These are phyloP conservation scores for Fusarium neocosmosporiellum DNA, from an alignment of 2,329 filamentous ascomycete genomes.

Conservation along the genomic window DNA sequence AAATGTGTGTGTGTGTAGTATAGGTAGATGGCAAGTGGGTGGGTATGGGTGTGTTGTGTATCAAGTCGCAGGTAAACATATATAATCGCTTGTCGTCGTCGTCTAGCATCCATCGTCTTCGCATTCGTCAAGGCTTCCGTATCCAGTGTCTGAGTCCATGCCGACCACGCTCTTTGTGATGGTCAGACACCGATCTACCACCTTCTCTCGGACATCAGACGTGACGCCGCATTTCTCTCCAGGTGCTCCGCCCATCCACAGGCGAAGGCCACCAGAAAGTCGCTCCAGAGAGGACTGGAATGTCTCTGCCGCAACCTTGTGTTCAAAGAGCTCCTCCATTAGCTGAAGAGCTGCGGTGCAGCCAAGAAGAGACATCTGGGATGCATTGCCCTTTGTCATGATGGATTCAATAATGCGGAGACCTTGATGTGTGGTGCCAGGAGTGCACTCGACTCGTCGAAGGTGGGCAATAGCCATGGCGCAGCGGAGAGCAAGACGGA, in stretches of 20 bases:
- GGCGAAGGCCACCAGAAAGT: conserved; percentile 66
- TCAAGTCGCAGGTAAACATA: conserved; percentile 10
- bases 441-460: conserved; percentile 54
- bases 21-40: neutral
- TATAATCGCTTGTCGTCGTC: conserved; percentile 20
- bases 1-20: neutral
- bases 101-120: conserved; percentile 49
- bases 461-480: conserved; percentile 71
- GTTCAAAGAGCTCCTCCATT: conserved; percentile 63
- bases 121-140: conserved; percentile 67
- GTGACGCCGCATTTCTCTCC: conserved; percentile 65
- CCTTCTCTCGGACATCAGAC: conserved; percentile 60
- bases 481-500: conserved; percentile 68
- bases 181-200: conserved; percentile 66
- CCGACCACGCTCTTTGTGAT: conserved; percentile 68
- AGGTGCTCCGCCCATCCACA: conserved; percentile 68
- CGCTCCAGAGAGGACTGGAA: conserved; percentile 64
- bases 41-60: neutral
- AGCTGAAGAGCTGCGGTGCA: conserved; percentile 70
- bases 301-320: conserved; percentile 59
- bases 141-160: conserved; percentile 70
- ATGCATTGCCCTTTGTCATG: conserved; percentile 53
- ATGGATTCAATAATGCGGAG: conserved; percentile 63
- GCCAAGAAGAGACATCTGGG: conserved; percentile 66
- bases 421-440: conserved; percentile 52